Evolutionary conservation across 768 basidiomycete species (phyloP).

Genomic region (Dentipellis sp.): DNA sequence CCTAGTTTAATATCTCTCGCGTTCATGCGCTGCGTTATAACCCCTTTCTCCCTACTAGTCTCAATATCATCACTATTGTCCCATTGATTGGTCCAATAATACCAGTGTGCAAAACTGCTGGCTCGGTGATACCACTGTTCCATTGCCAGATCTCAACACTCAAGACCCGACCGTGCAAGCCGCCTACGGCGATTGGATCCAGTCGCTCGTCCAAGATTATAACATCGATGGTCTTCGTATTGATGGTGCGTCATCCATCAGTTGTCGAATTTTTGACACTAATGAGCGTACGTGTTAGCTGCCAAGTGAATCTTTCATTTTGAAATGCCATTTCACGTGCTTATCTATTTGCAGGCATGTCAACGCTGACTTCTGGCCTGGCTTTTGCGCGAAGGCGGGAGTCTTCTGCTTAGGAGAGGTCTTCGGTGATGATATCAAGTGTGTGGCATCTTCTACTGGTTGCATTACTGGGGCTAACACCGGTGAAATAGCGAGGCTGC

Average conservation of each 20-base stretch:
- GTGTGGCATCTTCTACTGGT: slow-evolving; percentile 7
- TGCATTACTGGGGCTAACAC: slow-evolving; percentile 13
- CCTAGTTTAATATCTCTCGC: neutral
- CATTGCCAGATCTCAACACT: slow-evolving; percentile 76
- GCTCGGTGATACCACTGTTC: slow-evolving; percentile 69
- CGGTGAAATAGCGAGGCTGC: slow-evolving; percentile 37
- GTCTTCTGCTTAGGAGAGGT: slow-evolving; percentile 88
- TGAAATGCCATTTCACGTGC: slow-evolving; percentile 2
- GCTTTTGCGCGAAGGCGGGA: slow-evolving; percentile 63
- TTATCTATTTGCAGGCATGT: slow-evolving; percentile 41
- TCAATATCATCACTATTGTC: slow-evolving; percentile 73
- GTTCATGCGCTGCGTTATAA: slow-evolving; percentile 1
- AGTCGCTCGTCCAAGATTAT: slow-evolving; percentile 57
- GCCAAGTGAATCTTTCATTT: slow-evolving; percentile 22
- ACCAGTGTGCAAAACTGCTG: slow-evolving; percentile 73
- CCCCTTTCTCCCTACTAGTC: slow-evolving; percentile 27
- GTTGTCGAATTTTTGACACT: neutral
- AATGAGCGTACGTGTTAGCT: slow-evolving; percentile 13
- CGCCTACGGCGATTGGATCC: slow-evolving; percentile 62
- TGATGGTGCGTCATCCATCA: slow-evolving; percentile 37
- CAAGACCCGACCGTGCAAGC: slow-evolving; percentile 52
- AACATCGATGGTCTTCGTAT: slow-evolving; percentile 82
- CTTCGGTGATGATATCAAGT: slow-evolving; percentile 46
- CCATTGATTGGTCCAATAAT: slow-evolving; percentile 58
- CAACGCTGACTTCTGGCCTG: slow-evolving; percentile 65